These are phyloP conservation scores for Eucalyptus cladocalyx DNA, from an alignment of 345 rosid genomes.

Conservation along the genomic window DNA sequence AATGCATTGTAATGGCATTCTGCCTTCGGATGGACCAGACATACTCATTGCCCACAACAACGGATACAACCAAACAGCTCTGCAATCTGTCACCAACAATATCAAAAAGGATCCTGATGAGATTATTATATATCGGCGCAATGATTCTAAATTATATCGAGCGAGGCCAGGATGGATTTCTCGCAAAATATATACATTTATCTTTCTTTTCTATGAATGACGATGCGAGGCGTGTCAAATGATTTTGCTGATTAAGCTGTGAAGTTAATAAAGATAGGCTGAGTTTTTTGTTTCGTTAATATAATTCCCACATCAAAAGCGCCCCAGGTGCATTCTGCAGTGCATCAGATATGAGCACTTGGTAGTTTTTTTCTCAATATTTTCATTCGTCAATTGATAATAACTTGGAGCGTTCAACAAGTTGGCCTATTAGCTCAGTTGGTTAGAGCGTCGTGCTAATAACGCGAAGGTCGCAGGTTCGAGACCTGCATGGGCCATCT, in stretches of 20 bases:
- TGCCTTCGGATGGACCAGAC: neutral
- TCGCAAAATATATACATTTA: neutral
- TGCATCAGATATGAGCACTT: neutral
- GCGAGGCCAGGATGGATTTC: neutral
- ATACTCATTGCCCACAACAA: neutral
- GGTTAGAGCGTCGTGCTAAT: conserved; percentile 98
- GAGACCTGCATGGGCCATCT: conserved; percentile 41
- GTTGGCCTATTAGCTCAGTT: conserved; percentile 23
- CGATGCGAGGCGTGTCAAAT: neutral
- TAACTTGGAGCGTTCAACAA: accelerated
- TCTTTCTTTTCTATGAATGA: neutral
- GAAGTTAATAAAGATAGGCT: neutral
- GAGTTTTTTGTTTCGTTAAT: neutral
- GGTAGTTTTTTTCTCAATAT: neutral
- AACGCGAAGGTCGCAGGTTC: conserved; percentile 84
- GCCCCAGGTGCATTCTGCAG: neutral
- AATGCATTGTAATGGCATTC: neutral
- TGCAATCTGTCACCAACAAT: neutral
- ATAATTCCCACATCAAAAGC: neutral
- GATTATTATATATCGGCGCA: neutral
- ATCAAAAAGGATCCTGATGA: neutral
- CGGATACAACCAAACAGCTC: neutral
- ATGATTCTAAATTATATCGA: neutral
- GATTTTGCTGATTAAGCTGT: neutral
- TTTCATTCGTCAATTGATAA: accelerated